Base-by-base conservation (phyloP, 2,329 filamentous ascomycete species). In the Fonsecaea pedrosoi region DNA sequence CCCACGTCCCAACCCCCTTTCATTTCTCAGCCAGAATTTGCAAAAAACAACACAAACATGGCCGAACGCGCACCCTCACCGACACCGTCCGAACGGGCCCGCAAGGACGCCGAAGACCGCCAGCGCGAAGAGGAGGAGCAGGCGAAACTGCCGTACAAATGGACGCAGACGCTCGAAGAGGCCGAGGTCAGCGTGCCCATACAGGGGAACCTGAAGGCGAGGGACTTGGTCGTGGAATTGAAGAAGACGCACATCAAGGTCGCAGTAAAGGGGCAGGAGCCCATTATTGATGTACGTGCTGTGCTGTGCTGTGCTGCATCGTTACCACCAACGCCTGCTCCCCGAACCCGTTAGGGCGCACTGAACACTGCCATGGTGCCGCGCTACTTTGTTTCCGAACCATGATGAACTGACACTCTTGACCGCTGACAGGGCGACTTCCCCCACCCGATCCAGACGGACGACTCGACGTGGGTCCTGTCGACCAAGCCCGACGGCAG, bases 401-500 rank as follows among this genome's bases (percentile, higher is more conserved):
- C 25, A 25, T 25, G 7, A 70, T 21, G 15, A 25, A 64, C 32
- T 60, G 35, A 54, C 59, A 3, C n/a, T 12, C 10, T 13, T 15
- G 7, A 42, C 38, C 45, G n/a, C 34, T 34, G 5, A 65, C 73
- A 97, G 93, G 95, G 94, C 80, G 87, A 92, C 65, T 87, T 98
- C 69, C 91, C 94, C 13, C 89, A 96, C 79, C 78, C 90, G 13
- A 88, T 99, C 77, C 83, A 84, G 75, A 84, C 90, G 71, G 94
- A 97, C 78, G 95, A 99, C 74, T 94, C 90, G 62, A 96, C 94
- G 67, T 99, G 95, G 95, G 97, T 94, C 2, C 87, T 99, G 56
- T 86, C 91, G 66, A 84, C 90, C 21, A 87, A 88, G 57, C 79
- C 88, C 1, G 82, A 73, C 55, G 80, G 77, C 30, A 82, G 82